Conservation (phyloP, 2,329 filamentous ascomycete genomes). For the Colletotrichum graminicola region DNA sequence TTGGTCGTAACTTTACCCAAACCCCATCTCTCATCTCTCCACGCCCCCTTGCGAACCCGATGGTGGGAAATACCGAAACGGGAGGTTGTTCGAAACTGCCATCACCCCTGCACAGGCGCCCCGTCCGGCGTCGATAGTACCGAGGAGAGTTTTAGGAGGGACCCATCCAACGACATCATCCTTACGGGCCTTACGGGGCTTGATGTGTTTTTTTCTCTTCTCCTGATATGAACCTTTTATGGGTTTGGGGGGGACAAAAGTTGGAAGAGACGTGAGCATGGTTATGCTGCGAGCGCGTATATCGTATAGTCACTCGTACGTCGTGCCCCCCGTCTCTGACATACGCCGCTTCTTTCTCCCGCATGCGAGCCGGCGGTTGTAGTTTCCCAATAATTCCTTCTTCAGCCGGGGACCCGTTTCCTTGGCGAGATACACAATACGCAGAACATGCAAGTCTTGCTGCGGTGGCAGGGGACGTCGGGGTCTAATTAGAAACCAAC, state of each 20-base stretch:
- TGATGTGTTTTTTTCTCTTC: background rate
- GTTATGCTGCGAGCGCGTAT: background rate
- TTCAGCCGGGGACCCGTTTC: background rate
- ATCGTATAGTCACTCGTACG: background rate
- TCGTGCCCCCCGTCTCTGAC: background rate
- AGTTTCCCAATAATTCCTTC: background rate
- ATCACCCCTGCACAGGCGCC: conserved; percentile 3
- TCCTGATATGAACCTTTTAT: too few relatives aligned
- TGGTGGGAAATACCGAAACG: conserved; percentile 1
- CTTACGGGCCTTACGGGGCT: conserved; percentile 35
- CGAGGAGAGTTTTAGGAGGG: background rate
- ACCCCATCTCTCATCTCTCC: background rate
- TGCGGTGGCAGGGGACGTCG: background rate
- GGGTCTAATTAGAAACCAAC: background rate
- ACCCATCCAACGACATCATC: conserved; percentile 35
- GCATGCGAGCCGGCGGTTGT: background rate
- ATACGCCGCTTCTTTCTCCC: background rate
- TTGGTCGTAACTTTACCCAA: background rate
- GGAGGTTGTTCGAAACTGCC: background rate
- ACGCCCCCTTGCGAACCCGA: background rate
- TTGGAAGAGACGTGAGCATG: background rate
- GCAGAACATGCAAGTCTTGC: background rate
- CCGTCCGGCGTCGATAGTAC: conserved; percentile 7
- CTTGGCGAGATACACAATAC: background rate
- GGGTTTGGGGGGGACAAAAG: too few relatives aligned